Percentiles rank a stretch among this genome's conserved stretches.
These are phyloP conservation scores for Ophiorrhiza pumila DNA, from an alignment of 257 asterid genomes.

Conservation along the genomic window DNA sequence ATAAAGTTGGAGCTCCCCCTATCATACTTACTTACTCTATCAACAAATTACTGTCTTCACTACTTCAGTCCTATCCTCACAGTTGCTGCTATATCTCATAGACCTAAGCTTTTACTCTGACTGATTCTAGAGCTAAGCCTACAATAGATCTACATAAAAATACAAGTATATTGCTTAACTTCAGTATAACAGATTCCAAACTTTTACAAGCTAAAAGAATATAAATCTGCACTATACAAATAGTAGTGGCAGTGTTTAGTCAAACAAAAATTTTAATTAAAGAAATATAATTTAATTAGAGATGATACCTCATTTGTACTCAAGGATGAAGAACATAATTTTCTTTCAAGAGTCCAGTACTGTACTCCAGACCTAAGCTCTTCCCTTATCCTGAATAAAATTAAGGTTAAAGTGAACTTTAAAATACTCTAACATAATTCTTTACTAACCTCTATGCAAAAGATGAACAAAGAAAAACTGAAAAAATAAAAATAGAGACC, in stretches of 20 bases:
- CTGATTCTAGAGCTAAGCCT: neutral
- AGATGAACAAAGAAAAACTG: conserved; percentile 1
- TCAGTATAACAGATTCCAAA: neutral
- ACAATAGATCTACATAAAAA: neutral
- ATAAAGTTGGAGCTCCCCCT: neutral
- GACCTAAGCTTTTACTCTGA: neutral
- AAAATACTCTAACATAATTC: neutral
- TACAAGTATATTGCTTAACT: neutral
- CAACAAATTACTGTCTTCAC: neutral
- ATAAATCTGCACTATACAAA: neutral
- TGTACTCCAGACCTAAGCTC: conserved; percentile 74
- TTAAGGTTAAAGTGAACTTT: conserved; percentile 6
- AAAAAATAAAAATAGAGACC: conserved; percentile 36
- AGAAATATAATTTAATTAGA: neutral
- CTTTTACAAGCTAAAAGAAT: neutral
- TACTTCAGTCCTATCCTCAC: neutral
- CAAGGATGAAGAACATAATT: conserved; percentile 56
- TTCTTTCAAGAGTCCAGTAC: conserved; percentile 93
- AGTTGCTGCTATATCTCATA: neutral
- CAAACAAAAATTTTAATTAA: neutral
- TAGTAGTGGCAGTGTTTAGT: neutral
- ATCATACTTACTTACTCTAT: neutral
- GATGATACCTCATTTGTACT: conserved; percentile 51
- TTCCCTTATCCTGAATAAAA: conserved; percentile 51
- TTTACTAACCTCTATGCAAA: neutral